Evolutionary conservation across 306 rosid species (phyloP).

Genomic region (Psophocarpus tetragonolobus): DNA sequence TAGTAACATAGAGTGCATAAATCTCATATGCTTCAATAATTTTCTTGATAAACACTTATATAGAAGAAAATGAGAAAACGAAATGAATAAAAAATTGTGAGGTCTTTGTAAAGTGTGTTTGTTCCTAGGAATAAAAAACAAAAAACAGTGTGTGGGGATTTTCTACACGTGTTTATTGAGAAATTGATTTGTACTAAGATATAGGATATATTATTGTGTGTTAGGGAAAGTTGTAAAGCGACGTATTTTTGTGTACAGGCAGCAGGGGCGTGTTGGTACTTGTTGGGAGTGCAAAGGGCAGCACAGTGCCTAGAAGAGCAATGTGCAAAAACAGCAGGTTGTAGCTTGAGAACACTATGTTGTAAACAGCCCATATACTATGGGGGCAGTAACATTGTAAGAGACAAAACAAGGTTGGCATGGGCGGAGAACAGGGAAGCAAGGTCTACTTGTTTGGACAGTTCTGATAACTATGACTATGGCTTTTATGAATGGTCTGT

Average conservation of each 20-base stretch:
- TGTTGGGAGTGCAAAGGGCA: constrained; percentile 86
- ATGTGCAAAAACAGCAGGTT: constrained; percentile 51
- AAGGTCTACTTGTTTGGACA: constrained; percentile 66
- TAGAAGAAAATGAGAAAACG: too few relatives aligned
- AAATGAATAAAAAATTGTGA: too few relatives aligned
- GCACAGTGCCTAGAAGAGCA: constrained; percentile 68
- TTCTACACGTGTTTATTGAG: too few relatives aligned
- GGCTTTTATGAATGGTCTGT: constrained; percentile 87
- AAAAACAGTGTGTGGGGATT: too few relatives aligned
- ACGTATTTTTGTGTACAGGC: constrained; percentile 60
- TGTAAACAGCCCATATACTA: constrained; percentile 71
- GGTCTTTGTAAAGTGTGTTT: too few relatives aligned
- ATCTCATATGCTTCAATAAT: too few relatives aligned
- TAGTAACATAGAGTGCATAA: too few relatives aligned
- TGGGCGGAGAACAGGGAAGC: constrained; percentile 74
- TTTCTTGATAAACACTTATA: too few relatives aligned
- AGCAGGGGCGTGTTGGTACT: constrained; percentile 99
- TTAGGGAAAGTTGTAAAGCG: too few relatives aligned
- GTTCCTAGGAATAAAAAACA: too few relatives aligned
- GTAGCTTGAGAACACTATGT: constrained; percentile 54
- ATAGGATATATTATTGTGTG: too few relatives aligned
- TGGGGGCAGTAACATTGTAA: constrained; percentile 46
- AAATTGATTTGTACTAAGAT: too few relatives aligned
- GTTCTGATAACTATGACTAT: constrained; percentile 60
- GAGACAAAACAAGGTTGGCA: constrained; percentile 50